phyloP scores from a whole-genome alignment of 2,329 filamentous ascomycete species.

The Calonectria hawksworthii region DNA sequence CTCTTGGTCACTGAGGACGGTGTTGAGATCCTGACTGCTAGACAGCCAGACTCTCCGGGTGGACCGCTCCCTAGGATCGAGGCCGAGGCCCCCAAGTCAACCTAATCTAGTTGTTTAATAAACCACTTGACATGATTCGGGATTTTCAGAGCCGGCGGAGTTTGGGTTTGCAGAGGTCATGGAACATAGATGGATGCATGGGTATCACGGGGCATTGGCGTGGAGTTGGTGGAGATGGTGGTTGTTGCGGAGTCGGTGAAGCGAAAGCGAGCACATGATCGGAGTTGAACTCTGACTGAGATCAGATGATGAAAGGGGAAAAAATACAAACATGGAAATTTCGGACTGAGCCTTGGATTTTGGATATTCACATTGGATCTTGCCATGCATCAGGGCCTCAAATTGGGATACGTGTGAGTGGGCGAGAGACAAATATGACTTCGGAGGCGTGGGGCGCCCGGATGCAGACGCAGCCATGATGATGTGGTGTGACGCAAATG shows the following conservation, averaged over 20 bases:
- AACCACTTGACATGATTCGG: neutral
- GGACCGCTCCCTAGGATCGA: constrained; percentile 75
- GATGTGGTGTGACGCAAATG: constrained; percentile 28
- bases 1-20: constrained; percentile 86
- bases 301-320: neutral
- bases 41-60: constrained; percentile 80
- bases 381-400: neutral
- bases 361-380: neutral
- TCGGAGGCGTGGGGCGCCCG: constrained; percentile 7
- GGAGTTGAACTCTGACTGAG: neutral
- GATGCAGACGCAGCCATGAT: neutral
- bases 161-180: constrained; percentile 1
- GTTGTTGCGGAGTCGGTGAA: neutral
- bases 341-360: neutral
- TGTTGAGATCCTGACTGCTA: constrained; percentile 84
- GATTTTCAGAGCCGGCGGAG: neutral
- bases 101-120: neutral
- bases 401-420: neutral
- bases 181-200: constrained; percentile 7
- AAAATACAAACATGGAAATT: neutral
- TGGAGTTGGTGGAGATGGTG: constrained; percentile 14
- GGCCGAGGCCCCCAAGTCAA: constrained; percentile 22
- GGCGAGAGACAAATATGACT: neutral
- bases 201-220: constrained; percentile 16
- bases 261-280: neutral